A percentile compares a stretch with the other conserved stretches of the same genome.
Evolutionary conservation across 257 asterid genomes (phyloP).

Genomic region (Solanum stenotomum): DNA sequence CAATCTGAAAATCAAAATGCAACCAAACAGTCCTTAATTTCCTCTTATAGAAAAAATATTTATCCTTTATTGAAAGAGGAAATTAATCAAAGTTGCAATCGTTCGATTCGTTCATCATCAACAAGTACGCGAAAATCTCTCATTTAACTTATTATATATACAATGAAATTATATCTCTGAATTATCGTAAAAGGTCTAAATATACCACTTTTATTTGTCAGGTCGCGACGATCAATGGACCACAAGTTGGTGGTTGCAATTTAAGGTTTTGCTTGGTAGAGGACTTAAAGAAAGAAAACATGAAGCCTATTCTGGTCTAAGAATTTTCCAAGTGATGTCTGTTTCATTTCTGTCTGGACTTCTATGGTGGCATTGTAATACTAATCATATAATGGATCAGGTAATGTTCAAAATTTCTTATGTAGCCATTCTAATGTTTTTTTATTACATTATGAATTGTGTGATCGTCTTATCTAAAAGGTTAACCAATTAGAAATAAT

Average conservation of each 20-base stretch:
- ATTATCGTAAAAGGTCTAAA: background rate
- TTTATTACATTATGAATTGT: background rate
- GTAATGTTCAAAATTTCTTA: slow-evolving; percentile 14
- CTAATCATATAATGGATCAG: slow-evolving; percentile 82
- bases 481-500: background rate
- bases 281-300: slow-evolving; percentile 75
- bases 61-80: slow-evolving; percentile 50
- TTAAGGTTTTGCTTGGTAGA: slow-evolving; percentile 62
- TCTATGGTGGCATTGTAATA: slow-evolving; percentile 86
- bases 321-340: slow-evolving; percentile 71
- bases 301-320: slow-evolving; percentile 59
- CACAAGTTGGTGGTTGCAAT: slow-evolving; percentile 82
- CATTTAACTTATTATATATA: background rate
- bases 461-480: background rate
- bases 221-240: slow-evolving; percentile 60
- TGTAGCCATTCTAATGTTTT: background rate
- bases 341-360: slow-evolving; percentile 73
- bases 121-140: slow-evolving; percentile 25
- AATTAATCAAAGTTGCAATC: slow-evolving; percentile 18
- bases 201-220: background rate
- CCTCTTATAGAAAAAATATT: slow-evolving; percentile 46
- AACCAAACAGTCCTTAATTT: slow-evolving; percentile 45
- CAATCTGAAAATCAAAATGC: slow-evolving; percentile 39
- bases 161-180: background rate
- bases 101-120: slow-evolving; percentile 13